Evolutionary conservation across 805 yeast species (phyloP), one percentile per base, ranked within the genome.

Genomic region (Candida easanensis): DNA sequence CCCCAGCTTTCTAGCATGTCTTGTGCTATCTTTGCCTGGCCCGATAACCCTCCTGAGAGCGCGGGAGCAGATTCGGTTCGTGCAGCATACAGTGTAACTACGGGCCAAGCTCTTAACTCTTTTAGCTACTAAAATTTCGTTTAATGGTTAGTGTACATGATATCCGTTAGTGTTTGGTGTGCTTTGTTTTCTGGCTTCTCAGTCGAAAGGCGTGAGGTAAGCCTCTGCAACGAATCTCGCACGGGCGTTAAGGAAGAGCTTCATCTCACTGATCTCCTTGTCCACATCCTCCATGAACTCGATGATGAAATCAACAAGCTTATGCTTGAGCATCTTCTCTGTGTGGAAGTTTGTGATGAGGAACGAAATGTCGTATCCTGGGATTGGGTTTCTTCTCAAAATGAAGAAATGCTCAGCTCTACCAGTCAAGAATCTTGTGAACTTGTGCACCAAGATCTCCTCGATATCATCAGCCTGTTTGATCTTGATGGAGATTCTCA

Each of bases 271-370:
- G 60, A 93, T 93, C 66, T 93, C 99, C 70, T 89, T 91, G 66
- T 93, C 99, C 16, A 93, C 99, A 60, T 90, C 99, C 66, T 93
- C 98, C 98, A 93, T 90, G 65, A 93, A 93, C 69, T 93, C 98
- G 54, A 93, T 88, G 54, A 93, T 90, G 65, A 93, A 93, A 65
- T 93, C 99, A 34, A 93, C 96, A 56, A 93, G 76, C 68, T 93
- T 93, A 57, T 84, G 90, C 69, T 93, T 91, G 69, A 90, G 77
- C 96, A 93, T 88, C 52, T 84, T 84, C 65, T 91, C 97, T 10
- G 97, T 89, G 66, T 93, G 99, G 68, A 82, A 82, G 67, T 91
- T 93, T 34, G 98, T 91, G 55, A 93, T 79, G 60, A 93, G 73
- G 62, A 93, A 93, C 18, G 97, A 88, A 51, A 93, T 89, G 61